Evolutionary conservation across 208 protist species (phyloP).

Genomic region (Leishmania lainsoni): DNA sequence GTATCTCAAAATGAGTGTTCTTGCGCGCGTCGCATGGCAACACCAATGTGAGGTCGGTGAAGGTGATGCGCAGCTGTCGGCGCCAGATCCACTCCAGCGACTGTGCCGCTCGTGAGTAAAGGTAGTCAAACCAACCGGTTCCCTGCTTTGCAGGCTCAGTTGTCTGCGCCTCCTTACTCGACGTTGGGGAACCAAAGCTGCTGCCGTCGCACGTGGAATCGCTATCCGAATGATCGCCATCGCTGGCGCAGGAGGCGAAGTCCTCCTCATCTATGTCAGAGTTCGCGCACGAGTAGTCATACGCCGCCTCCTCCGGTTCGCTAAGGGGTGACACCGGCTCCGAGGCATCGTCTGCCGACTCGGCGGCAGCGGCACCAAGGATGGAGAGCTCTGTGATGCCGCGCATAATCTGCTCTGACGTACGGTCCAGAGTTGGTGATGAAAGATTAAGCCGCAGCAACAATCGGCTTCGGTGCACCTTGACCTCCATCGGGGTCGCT

Average conservation of each 20-base stretch:
- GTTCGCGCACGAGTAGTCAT: conserved; percentile 16
- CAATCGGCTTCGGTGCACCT: conserved; percentile 29
- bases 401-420: conserved; percentile 46
- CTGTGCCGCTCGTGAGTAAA: conserved; percentile 38
- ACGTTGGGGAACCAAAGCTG: conserved; percentile 24
- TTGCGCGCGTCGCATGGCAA: conserved; percentile 49
- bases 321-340: conserved; percentile 21
- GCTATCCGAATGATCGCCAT: conserved; percentile 38
- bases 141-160: not conserved
- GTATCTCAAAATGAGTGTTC: conserved; percentile 41
- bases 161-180: conserved; percentile 2
- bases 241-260: conserved; percentile 71
- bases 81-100: conserved; percentile 76
- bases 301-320: conserved; percentile 11
- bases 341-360: conserved; percentile 6
- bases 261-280: conserved; percentile 39
- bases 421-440: conserved; percentile 30
- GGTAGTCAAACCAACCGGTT: conserved; percentile 50
- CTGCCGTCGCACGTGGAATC: conserved; percentile 23
- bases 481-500: conserved; percentile 47
- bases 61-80: conserved; percentile 54
- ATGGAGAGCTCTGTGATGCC: conserved; percentile 60
- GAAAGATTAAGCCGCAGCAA: conserved; percentile 44
- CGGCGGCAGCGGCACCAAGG: conserved; percentile 37
- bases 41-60: conserved; percentile 44